Evolutionary conservation across 352 stramenopile species (phyloP).

Genomic region (Phytophthora pini): DNA sequence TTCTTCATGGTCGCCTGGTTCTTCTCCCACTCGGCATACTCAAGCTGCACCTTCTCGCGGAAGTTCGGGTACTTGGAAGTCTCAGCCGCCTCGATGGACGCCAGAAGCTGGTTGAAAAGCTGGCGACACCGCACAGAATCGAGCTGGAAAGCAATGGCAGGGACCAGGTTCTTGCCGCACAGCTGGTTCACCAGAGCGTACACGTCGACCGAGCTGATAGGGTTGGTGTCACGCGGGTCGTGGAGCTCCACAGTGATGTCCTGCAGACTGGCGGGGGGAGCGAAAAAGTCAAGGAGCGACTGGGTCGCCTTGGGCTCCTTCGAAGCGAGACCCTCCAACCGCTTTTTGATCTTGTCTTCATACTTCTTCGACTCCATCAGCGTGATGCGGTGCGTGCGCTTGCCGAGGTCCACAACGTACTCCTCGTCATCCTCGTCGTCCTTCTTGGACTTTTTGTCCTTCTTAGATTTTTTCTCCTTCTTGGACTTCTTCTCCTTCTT

Average conservation of each 20-base stretch:
- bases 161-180: conserved; percentile 62
- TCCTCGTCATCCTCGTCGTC: conserved; percentile 71
- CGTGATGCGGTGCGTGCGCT: conserved; percentile 94
- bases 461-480: conserved; percentile 72
- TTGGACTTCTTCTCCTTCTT: conserved; percentile 65
- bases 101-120: conserved; percentile 83
- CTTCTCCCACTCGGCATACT: conserved; percentile 89
- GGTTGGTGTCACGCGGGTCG: conserved; percentile 55
- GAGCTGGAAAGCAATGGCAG: conserved; percentile 90
- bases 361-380: conserved; percentile 98
- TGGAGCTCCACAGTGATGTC: conserved; percentile 63
- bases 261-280: conserved; percentile 65
- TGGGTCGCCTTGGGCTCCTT: conserved; percentile 91
- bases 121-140: conserved; percentile 89
- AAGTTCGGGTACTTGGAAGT: conserved; percentile 84
- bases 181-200: conserved; percentile 79
- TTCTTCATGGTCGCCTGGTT: conserved; percentile 92
- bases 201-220: conserved; percentile 69
- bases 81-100: conserved; percentile 79
- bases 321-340: conserved; percentile 88
- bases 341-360: conserved; percentile 96
- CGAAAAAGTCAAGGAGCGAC: conserved; percentile 83
- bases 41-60: conserved; percentile 94
- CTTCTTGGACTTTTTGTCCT: conserved; percentile 65
- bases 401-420: conserved; percentile 74